Evolutionary conservation across 2,329 filamentous ascomycete species (phyloP).

Genomic region (Niveomyces coronatus): DNA sequence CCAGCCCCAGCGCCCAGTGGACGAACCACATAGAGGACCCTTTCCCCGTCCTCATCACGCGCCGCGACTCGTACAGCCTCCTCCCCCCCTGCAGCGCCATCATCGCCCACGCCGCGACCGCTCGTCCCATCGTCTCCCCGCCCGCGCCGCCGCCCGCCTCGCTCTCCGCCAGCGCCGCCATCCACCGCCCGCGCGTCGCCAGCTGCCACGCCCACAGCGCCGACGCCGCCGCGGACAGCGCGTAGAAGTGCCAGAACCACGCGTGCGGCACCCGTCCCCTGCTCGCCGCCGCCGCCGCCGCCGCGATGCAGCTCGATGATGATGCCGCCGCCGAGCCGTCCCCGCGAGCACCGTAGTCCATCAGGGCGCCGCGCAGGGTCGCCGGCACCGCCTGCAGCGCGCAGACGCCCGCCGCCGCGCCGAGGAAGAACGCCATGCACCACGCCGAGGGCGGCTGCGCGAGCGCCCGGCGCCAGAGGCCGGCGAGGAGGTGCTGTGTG

Average conservation of each 20-base stretch:
- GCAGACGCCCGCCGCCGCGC: constrained; percentile 30
- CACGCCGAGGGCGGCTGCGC: constrained; percentile 18
- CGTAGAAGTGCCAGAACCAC: constrained; percentile 87
- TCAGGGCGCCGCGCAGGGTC: constrained; percentile 32
- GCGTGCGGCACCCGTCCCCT: constrained; percentile 63
- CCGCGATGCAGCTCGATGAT: neutral
- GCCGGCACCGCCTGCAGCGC: constrained; percentile 33
- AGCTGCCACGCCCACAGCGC: constrained; percentile 65
- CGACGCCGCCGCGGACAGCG: constrained; percentile 58
- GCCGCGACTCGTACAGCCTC: constrained; percentile 64
- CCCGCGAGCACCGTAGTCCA: constrained; percentile 42
- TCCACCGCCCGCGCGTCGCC: constrained; percentile 37
- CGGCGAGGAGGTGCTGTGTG: neutral
- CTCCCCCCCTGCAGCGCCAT: constrained; percentile 67
- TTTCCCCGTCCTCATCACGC: constrained; percentile 45
- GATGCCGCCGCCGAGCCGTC: constrained; percentile 12
- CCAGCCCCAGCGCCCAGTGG: constrained; percentile 70
- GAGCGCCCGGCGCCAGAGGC: neutral
- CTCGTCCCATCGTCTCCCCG: constrained; percentile 35
- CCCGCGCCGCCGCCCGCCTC: neutral
- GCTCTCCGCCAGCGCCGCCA: constrained; percentile 36
- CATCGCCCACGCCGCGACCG: constrained; percentile 57
- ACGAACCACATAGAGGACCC: constrained; percentile 73
- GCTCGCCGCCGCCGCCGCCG: constrained; percentile 17
- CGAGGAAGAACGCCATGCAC: constrained; percentile 39